Evolutionary conservation across 2,329 filamentous ascomycete species (phyloP), one percentile per base, ranked within the genome.

Genomic region (Aspergillus pseudoviridinutans): DNA sequence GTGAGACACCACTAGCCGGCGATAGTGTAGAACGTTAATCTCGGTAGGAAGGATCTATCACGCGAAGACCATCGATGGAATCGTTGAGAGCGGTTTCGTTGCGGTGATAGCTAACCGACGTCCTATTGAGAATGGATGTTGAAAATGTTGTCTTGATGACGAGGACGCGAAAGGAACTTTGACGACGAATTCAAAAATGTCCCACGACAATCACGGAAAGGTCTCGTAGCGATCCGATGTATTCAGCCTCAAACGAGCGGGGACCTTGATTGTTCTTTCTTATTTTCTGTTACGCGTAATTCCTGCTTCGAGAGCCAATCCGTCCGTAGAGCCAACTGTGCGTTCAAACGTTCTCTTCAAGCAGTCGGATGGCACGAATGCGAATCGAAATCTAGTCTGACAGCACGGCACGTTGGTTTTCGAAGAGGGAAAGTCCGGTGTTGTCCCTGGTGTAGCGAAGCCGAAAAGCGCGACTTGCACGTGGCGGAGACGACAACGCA

Each of bases 391-490:
- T 44, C 49, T 24, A 38, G 38, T 50, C 52, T 46, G 53, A 60
- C 35, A 24, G 24, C 44, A 27, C 44, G 22, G 50, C 24, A 60
- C 50, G 55, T 49, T 50, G 51, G 9, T 42, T 41, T 53, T 51
- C 35, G 14, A 49, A 46, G 49, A 56, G 38, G 50, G 50, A 56
- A 41, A 53, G 55, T 54, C 32, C 49, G 58, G 49, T 50, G 58
- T 61, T 56, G 60, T 59, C 61, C 67, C 60, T 70, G 63, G 61
- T 53, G 55, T 62, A 59, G 54, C 50, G 57, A 59, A 55, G 59
- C 38, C 50, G 46, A 60, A 49, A 60, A 49, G 59, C 65, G 70
- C 65, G 66, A 66, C 55, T 69, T 63, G 62, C 64, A 71, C 67
- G 67, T 66, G 61, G 63, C 51, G 58, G 62, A 54, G 50, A 59